These are phyloP conservation scores for Kazachstania sp. DNA, from an alignment of 1,139 yeast genomes.

Conservation along the genomic window DNA sequence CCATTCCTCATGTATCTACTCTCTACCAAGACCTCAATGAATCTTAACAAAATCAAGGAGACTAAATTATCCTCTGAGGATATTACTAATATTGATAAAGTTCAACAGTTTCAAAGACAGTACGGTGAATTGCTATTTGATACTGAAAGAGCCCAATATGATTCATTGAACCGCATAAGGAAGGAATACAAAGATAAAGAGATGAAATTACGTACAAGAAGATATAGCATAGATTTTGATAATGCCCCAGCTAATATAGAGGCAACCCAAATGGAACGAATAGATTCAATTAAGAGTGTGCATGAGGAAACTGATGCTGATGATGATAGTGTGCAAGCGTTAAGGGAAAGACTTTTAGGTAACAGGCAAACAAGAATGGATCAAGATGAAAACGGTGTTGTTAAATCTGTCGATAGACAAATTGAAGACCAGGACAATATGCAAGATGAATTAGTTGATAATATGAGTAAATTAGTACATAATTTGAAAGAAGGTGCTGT, in stretches of 20 bases:
- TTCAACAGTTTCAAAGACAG: conserved; percentile 8
- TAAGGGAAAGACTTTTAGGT: conserved; percentile 30
- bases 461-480: conserved; percentile 32
- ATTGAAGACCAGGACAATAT: conserved; percentile 31
- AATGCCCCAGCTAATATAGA: conserved; percentile 6
- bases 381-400: conserved; percentile 12
- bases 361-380: conserved; percentile 6
- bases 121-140: conserved; percentile 11
- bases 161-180: neutral
- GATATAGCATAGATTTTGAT: conserved; percentile 29
- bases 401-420: conserved; percentile 28
- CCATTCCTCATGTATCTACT: conserved; percentile 14
- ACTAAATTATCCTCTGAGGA: neutral
- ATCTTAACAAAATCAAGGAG: conserved; percentile 6
- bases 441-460: conserved; percentile 32
- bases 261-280: neutral
- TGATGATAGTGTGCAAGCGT: conserved; percentile 23
- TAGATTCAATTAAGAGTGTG: neutral
- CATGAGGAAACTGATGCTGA: neutral
- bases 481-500: conserved; percentile 34
- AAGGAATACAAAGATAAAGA: conserved; percentile 14
- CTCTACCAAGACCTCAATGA: conserved; percentile 14
- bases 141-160: conserved; percentile 5
- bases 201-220: conserved; percentile 12
- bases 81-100: neutral